phyloP scores from a whole-genome alignment of 768 basidiomycete species.

The Asterophora parasitica region DNA sequence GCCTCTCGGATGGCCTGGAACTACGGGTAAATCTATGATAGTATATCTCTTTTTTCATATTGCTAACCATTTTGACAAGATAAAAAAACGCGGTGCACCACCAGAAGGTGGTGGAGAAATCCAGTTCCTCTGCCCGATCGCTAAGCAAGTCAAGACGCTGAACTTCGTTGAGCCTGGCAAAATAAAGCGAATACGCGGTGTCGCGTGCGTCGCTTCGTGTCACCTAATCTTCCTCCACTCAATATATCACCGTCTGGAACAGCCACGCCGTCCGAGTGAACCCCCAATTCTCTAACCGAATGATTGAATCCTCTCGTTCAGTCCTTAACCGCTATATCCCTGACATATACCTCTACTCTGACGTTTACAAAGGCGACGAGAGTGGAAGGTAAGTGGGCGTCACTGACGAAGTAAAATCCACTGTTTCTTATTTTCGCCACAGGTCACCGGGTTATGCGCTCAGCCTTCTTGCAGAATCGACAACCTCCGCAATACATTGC shows the following conservation, averaged over 20 bases:
- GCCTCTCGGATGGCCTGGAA: conserved; percentile 86
- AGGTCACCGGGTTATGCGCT: conserved; percentile 97
- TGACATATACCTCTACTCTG: conserved; percentile 97
- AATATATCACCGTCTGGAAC: background rate
- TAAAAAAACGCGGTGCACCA: conserved; percentile 89
- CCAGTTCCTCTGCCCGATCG: conserved; percentile 87
- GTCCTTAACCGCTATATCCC: conserved; percentile 95
- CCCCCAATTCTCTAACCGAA: conserved; percentile 95
- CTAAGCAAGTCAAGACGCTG: conserved; percentile 87
- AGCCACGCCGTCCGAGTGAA: conserved; percentile 96
- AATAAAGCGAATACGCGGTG: conserved; percentile 91
- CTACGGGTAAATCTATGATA: conserved; percentile 53
- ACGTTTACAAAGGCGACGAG: conserved; percentile 96
- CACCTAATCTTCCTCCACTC: background rate
- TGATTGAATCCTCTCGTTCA: conserved; percentile 93
- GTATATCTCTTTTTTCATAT: background rate
- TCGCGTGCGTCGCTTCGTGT: conserved; percentile 62
- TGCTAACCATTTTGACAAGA: conserved; percentile 37
- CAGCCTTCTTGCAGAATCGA: conserved; percentile 86
- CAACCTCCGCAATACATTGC: conserved; percentile 83
- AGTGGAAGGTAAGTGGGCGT: conserved; percentile 78
- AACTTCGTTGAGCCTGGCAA: conserved; percentile 91
- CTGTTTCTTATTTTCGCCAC: background rate
- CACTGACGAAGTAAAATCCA: background rate
- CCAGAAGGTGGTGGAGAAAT: conserved; percentile 92